Evolutionary conservation across 768 basidiomycete genomes (phyloP), one percentile per base, ranked within the genome.

Genomic region (Amanita jacksonii): DNA sequence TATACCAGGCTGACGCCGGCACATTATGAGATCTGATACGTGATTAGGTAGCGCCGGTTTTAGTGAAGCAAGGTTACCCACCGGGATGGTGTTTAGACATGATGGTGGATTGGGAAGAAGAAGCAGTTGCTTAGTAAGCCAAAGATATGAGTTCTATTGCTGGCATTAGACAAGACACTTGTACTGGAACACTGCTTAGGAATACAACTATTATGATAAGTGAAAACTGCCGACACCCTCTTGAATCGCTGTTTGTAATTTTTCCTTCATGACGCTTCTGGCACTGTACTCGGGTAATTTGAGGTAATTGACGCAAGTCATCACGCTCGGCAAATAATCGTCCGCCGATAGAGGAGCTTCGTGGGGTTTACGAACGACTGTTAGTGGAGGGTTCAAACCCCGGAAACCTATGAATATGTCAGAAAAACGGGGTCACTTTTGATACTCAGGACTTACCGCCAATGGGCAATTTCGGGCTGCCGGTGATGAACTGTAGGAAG

Each of bases 201-300:
- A 40, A 42, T 24, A 38, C 31, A 43, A 43, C 50, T 45, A 50
- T 76, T 69, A 97, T 58, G 93, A 97, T 61, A 99, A 70, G 68
- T 97, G 93, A 86, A 98, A 98, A 57, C 89, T 90, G 41, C 91
- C 91, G 46, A 89, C 83, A 32, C 96, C 96, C 64, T 98, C 96
- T 54, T 79, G 76, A 69, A 96, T 88, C 28, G 96, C 94, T 24
- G 77, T 70, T 41, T 70, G 69, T 52, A 99, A 62, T 59, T 91
- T 94, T 60, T 87, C 79, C 54, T 68, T 72, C 79, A 98, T 84
- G 30, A 88, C 79, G 27, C 69, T 74, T 62, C 86, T 91, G 20
- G 83, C 81, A 45, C 86, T 89, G 61, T 98, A 98, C 56, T 97
- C 92, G 0, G 94, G 94, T 51, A 97, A 69, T 62, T 99, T 99